Percentiles rank a stretch among this genome's conserved stretches.
Conservation (phyloP, 768 basidiomycete species). For the Austroboletus festivus region DNA sequence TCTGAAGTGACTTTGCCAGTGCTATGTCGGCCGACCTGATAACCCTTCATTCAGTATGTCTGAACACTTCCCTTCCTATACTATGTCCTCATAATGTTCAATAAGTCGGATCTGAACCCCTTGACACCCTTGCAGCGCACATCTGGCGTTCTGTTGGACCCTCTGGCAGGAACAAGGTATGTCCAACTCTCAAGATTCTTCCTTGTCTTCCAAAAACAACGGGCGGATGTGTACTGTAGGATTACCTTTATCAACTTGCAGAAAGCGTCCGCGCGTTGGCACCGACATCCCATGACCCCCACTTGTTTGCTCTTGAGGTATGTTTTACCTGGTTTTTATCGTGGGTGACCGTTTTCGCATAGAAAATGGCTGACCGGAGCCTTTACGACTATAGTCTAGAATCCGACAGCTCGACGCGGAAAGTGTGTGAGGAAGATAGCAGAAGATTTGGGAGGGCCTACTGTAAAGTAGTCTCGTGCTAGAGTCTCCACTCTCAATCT, state of each 20-base stretch:
- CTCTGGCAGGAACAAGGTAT: constrained; percentile 86
- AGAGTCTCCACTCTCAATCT: too few species aligned
- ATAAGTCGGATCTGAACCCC: constrained; percentile 78
- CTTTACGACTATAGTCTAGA: constrained; percentile 3
- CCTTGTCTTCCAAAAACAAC: too few species aligned
- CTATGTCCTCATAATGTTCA: background rate
- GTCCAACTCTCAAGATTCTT: too few species aligned
- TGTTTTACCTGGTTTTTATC: constrained; percentile 9
- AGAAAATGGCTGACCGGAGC: too few species aligned
- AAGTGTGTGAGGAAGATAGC: background rate
- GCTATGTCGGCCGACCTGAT: constrained; percentile 83
- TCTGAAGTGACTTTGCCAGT: constrained; percentile 36
- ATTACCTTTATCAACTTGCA: constrained; percentile 81
- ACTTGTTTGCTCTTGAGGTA: constrained; percentile 77
- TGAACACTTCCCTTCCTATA: background rate
- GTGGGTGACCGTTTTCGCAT: too few species aligned
- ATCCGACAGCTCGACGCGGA: constrained; percentile 12
- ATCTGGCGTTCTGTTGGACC: constrained; percentile 82
- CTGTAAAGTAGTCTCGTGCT: too few species aligned
- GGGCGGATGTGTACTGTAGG: constrained; percentile 44
- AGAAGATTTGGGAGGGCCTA: too few species aligned
- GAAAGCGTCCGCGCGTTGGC: constrained; percentile 71
- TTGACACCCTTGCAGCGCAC: constrained; percentile 59
- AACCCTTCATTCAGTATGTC: constrained; percentile 84
- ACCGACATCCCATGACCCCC: constrained; percentile 69